Conservation (phyloP, 2,329 filamentous ascomycete genomes). For the Gnomoniopsis sp. region DNA sequence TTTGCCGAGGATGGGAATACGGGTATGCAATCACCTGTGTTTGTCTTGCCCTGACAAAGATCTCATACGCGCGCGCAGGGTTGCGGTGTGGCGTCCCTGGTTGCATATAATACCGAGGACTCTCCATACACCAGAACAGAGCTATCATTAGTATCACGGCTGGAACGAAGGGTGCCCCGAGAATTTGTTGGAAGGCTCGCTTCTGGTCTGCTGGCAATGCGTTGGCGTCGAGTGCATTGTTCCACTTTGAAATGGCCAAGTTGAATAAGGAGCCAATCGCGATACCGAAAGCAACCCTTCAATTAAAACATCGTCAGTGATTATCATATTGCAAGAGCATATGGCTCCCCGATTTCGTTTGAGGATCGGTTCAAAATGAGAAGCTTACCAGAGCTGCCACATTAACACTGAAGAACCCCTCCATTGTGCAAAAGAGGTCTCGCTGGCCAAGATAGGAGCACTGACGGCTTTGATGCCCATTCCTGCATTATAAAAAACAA, state of each 20-base stretch:
- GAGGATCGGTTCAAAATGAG: too few species aligned
- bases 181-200: constrained; percentile 28
- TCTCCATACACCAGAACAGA: constrained; percentile 37
- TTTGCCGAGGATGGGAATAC: too few species aligned
- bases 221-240: neutral
- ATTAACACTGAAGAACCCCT: constrained; percentile 43
- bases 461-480: constrained; percentile 49
- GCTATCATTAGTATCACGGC: constrained; percentile 30
- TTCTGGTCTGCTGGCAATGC: constrained; percentile 12
- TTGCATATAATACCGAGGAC: constrained; percentile 37
- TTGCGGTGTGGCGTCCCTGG: constrained; percentile 31
- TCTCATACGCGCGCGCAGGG: constrained; percentile 30
- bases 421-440: constrained; percentile 45
- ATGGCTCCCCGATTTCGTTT: too few species aligned
- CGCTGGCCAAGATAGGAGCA: constrained; percentile 43
- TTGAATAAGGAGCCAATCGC: constrained; percentile 35
- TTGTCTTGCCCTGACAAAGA: constrained; percentile 33
- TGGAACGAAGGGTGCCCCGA: constrained; percentile 34
- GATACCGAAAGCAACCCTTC: constrained; percentile 34
- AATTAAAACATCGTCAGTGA: neutral
- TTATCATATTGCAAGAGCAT: too few species aligned
- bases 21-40: constrained; percentile 33
- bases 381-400: constrained; percentile 44
- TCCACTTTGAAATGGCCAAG: constrained; percentile 30
- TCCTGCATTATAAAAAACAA: constrained; percentile 23